Base-by-base conservation (phyloP, 345 rosid genomes). In the Toxicodendron radicans region DNA sequence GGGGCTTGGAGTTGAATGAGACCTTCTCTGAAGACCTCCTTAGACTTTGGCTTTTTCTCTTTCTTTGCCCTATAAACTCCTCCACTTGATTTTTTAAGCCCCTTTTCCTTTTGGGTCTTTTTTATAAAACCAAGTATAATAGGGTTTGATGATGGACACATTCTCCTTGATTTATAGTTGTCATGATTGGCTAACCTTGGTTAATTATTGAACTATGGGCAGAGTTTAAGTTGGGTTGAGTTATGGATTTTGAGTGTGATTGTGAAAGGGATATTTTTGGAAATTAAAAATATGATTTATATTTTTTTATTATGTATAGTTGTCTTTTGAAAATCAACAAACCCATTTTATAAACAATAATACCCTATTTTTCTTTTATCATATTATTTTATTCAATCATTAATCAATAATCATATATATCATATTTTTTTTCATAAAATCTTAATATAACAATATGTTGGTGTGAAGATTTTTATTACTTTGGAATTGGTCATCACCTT, bases 101-200 rank as follows among this genome's bases (percentile, higher is more conserved):
- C 56, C 30, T 51, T 6, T 23, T 41, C n/a, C 10, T 20, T 3
- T 21, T 10, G 43, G 30, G 58, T 32, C 13, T 49, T 14, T 2
- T 38, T n/a, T 43, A 64, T 11, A 64, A 1, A 14, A 16, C 69
- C 70, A 72, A 52, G 38, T 66, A 46, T 30, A n/a, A 2, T 48
- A 62, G 65, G 68, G 73, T 20, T 78, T 58, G 32, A 53, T n/a
- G 6, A 6, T 5, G 1, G 1, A 10, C 18, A 17, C 78, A 60
- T 60, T 2, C 48, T 52, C 14, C 58, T 53, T 38, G 43, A 58
- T 79, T 81, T 84, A 79, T 81, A 78, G 79, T 58, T 67, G 51
- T 23, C 45, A 57, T 71, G 43, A 43, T 54, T 79, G 24, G 21
- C 52, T 67, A 57, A 74, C 81, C 74, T 21, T 43, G 65, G 81